Base-by-base conservation (phyloP, 1,284 basidiomycete species). In the Mrakiaceae sp. region DNA sequence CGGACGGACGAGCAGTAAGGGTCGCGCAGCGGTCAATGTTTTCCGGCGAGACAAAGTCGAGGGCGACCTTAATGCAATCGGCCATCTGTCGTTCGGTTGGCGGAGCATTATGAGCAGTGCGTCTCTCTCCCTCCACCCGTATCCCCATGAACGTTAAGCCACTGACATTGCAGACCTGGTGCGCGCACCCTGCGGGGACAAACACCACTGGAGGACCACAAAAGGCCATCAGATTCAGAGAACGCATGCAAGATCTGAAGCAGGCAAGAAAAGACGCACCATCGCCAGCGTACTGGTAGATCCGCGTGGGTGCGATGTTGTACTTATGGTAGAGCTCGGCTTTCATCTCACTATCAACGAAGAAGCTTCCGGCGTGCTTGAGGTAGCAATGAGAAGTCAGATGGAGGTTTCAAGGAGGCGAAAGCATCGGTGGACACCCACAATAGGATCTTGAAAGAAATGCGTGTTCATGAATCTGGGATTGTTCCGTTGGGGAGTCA, bases 51-150 rank as follows among this genome's bases (percentile, higher is more conserved):
- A 97, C 90, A 77, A 94, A 98, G 77, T 98, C 93, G 69, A 89
- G 82, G n/a, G 94, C 93, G 58, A 96, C 88, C 78, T 97, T 97
- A 79, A 97, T 87, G 74, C 90, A 95, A 74, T 96, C 91, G 10
- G 90, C 81, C 47, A 94, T 77, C 72, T 94, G 27, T 27, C 27
- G 27, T 27, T 27, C 27, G 27, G 27, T 27, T 27, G 27, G 27
- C 27, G 27, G 27, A 27, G 27, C 27, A 2, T 27, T 27, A 27
- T 27, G 27, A 27, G 27, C 27, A 27, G 27, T 27, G 27, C 27
- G 27, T 27, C 27, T 27, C 27, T 27, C 27, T 27, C 27, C 27
- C 27, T 27, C 27, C 27, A 27, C 27, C 27, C 27, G 27, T 2
- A 27, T 27, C 27, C 27, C 27, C 27, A 27, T 27, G 27, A 27